Evolutionary conservation across 306 rosid species (phyloP).

Genomic region (Phaseolus lunatus): DNA sequence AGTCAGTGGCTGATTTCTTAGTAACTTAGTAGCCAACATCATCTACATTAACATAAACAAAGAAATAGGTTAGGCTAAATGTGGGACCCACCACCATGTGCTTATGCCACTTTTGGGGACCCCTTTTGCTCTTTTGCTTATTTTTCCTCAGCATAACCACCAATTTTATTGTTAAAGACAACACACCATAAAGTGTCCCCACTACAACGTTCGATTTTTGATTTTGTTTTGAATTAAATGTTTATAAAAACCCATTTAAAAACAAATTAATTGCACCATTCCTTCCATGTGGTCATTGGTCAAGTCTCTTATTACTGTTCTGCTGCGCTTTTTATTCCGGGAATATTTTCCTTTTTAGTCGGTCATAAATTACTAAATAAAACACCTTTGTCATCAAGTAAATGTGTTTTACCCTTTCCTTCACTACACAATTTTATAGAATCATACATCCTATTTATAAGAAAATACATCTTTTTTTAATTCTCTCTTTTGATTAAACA

Average conservation of each 20-base stretch:
- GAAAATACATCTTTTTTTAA: too few relatives aligned
- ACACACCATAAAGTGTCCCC: slow-evolving; percentile 48
- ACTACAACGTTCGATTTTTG: slow-evolving; percentile 57
- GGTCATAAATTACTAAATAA: background rate
- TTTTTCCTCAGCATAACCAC: background rate
- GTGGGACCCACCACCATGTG: slow-evolving; percentile 57
- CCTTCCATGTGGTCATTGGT: background rate
- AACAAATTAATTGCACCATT: background rate
- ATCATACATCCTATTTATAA: too few relatives aligned
- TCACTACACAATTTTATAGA: too few relatives aligned
- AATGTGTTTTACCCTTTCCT: too few relatives aligned
- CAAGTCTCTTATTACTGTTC: background rate
- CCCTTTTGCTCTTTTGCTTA: slow-evolving; percentile 5
- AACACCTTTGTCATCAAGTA: too few relatives aligned
- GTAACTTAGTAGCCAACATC: background rate
- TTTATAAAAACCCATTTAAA: background rate
- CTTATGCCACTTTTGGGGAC: slow-evolving; percentile 23
- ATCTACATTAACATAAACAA: background rate
- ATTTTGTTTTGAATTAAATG: slow-evolving; percentile 8
- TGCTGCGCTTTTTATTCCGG: slow-evolving; percentile 41
- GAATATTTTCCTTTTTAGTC: slow-evolving; percentile 27
- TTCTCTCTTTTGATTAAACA: too few relatives aligned
- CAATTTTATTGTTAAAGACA: slow-evolving; percentile 23
- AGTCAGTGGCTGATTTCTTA: background rate
- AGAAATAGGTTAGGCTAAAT: background rate